Base-by-base conservation (phyloP, 768 basidiomycete species). In the Amanita rubescens region DNA sequence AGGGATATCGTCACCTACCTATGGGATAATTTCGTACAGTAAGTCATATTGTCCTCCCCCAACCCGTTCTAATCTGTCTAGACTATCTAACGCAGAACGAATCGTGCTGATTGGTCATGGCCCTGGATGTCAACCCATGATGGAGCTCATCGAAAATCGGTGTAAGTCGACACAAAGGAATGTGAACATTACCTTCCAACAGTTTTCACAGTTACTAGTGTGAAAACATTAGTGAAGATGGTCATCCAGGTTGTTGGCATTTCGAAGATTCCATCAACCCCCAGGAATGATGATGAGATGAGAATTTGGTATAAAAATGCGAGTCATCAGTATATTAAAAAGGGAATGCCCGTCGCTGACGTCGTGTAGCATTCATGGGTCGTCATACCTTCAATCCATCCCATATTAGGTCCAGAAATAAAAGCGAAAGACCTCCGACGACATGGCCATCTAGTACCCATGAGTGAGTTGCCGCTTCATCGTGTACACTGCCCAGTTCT, bases 21-120 rank as follows among this genome's bases (percentile, higher is more conserved):
- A 10, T 99, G 96, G 96, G 95, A 98, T 67, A 95, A 97, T 62
- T 94, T 94, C 62, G 75, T 98, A 57, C 83, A 88, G 94, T 96
- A 60, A 55, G 88, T 65, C 15, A n/a, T 44, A 42, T 55, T n/a
- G 5, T 45, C 19, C 19, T 46, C 7, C 17, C 35, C 14, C 30
- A 46, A 39, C 37, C 38, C 57, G 0, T 43, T 11, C 49, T 45
- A n/a, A 53, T 19, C 25, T 34, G 27, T n/a, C 33, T 59, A 94
- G 91, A 55, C 73, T 95, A 58, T 86, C 85, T 5, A 76, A 75
- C 19, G 88, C 87, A 7, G 74, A 80, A 27, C 75, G 81, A 38
- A 79, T 99, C 11, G 70, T 97, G 33, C 63, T 99, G 9, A 80
- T 98, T 46, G 93, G 93, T 1, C 90, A 94, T 62, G 94, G 94